A percentile compares a stretch with the other conserved stretches of the same genome.
These are phyloP conservation scores for Phytophthora colocasiae DNA, from an alignment of 352 stramenopile genomes.

Conservation along the genomic window DNA sequence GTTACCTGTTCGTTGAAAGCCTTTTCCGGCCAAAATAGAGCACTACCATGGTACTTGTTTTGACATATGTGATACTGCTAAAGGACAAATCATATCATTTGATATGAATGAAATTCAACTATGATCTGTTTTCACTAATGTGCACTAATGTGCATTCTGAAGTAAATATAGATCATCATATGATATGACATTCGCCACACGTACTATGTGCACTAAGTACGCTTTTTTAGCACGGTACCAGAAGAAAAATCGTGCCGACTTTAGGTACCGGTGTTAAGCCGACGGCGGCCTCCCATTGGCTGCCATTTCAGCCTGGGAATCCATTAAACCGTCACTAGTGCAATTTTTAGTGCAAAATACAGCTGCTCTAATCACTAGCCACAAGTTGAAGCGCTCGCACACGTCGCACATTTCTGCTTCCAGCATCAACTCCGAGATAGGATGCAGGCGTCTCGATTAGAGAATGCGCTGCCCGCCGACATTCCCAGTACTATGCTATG, in stretches of 20 bases:
- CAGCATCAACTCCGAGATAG: slow-evolving; percentile 18
- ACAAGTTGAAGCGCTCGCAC: slow-evolving; percentile 11
- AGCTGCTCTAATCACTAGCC: neutral
- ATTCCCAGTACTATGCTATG: neutral
- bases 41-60: neutral
- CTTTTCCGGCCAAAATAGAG: too few relatives aligned
- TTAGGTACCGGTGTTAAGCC: too few relatives aligned
- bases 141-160: too few relatives aligned
- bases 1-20: neutral
- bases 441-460: slow-evolving; percentile 16
- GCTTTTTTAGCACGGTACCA: neutral
- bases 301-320: too few relatives aligned
- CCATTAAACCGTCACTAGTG: too few relatives aligned
- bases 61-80: too few relatives aligned
- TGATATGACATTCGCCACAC: too few relatives aligned
- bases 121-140: too few relatives aligned
- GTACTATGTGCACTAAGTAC: neutral
- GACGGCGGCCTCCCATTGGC: neutral
- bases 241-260: neutral
- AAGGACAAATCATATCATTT: too few relatives aligned
- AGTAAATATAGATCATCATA: too few relatives aligned
- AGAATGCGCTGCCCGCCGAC: slow-evolving; percentile 1
- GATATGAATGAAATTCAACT: too few relatives aligned
- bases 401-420: slow-evolving; percentile 3
- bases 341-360: too few relatives aligned